A percentile compares a stretch with the other conserved stretches of the same genome.
Conservation (phyloP, 2,329 filamentous ascomycete genomes). For the Pseudonectria buxi region DNA sequence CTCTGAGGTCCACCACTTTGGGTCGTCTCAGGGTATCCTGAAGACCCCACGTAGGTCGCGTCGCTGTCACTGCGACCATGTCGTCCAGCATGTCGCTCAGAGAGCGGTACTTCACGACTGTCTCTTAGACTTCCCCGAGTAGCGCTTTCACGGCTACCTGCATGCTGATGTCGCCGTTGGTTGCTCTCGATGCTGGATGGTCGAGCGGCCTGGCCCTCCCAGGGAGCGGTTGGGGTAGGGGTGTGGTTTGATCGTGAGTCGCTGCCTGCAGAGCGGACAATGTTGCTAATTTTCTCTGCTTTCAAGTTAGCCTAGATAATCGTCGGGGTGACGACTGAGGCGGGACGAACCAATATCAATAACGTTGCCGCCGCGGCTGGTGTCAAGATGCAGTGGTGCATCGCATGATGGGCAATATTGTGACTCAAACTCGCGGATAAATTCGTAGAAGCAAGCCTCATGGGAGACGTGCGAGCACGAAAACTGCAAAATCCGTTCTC, state of each 20-base stretch:
- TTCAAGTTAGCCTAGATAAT: constrained; percentile 14
- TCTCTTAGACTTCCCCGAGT: constrained; percentile 39
- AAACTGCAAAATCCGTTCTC: constrained; percentile 91
- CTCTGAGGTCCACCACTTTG: constrained; percentile 58
- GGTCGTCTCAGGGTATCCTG: constrained; percentile 72
- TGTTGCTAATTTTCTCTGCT: constrained; percentile 86
- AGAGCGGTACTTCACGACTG: constrained; percentile 39
- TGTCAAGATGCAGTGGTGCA: constrained; percentile 84
- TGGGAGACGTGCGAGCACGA: constrained; percentile 96
- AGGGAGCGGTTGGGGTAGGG: constrained; percentile 57
- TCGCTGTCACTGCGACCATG: constrained; percentile 77
- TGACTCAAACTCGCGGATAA: constrained; percentile 88
- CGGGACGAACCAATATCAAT: constrained; percentile 68
- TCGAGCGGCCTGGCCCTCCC: constrained; percentile 57
- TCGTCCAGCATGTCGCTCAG: constrained; percentile 41
- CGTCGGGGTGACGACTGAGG: too few relatives aligned
- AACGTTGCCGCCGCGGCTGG: constrained; percentile 86
- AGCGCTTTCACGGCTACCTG: constrained; percentile 29
- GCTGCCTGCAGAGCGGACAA: constrained; percentile 71
- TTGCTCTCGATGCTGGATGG: constrained; percentile 43
- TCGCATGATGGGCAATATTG: constrained; percentile 94
- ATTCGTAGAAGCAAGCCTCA: constrained; percentile 98
- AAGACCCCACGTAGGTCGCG: constrained; percentile 65
- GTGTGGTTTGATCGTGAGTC: constrained; percentile 52
- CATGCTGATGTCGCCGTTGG: constrained; percentile 18